Base-by-base conservation (phyloP, 345 rosid genomes). In the Physaria fendleri region DNA sequence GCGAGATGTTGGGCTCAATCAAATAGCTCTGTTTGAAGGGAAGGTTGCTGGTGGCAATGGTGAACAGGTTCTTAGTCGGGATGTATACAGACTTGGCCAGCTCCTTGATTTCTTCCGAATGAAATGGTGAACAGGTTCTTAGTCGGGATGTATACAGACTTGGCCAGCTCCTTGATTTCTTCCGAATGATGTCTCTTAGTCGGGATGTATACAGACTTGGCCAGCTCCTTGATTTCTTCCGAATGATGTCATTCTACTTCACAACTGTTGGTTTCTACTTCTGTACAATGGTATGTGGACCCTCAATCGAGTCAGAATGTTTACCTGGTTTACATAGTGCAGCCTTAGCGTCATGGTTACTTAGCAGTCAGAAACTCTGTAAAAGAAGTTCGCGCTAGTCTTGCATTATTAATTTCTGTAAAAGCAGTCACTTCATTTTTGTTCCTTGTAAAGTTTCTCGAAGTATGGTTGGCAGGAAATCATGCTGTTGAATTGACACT, bases 41-140 rank as follows among this genome's bases (percentile, higher is more conserved):
- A 93, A 93, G 79, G 99, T 89, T 43, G 89, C 99, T 63, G 91
- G 95, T 73, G 99, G 99, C 56, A 93, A 93, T 32, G 99, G 99
- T 9, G 99, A 89, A 74, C 99, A 93, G 78, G 94, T 93, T 76
- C 95, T 93, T 58, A 93, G 99, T 60, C 85, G 99, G 65, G n/a
- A n/a, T n/a, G n/a, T n/a, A n/a, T n/a, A n/a, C n/a, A n/a, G n/a
- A n/a, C n/a, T n/a, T n/a, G n/a, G n/a, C n/a, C n/a, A n/a, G n/a
- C n/a, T n/a, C n/a, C n/a, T n/a, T n/a, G n/a, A n/a, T n/a, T n/a
- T n/a, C n/a, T n/a, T n/a, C n/a, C n/a, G n/a, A n/a, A n/a, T n/a
- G n/a, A n/a, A n/a, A n/a, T n/a, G n/a, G n/a, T n/a, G n/a, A n/a
- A n/a, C n/a, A n/a, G n/a, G n/a, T n/a, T n/a, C n/a, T n/a, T n/a